Base-by-base conservation (phyloP, 345 rosid genomes). In the Populus euphratica region DNA sequence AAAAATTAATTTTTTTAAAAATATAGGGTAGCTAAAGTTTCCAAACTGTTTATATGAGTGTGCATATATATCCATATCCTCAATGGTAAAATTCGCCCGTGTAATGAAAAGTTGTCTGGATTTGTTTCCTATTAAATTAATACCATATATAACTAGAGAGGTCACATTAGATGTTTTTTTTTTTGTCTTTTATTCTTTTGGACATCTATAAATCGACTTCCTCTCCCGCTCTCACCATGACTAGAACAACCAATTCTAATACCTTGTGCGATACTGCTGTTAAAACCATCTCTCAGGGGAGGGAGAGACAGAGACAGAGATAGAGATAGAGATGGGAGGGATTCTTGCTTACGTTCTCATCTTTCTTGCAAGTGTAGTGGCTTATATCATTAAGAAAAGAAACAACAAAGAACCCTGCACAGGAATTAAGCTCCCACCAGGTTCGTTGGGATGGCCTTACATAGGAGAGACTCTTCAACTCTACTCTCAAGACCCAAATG, bases 391-490 rank as follows among this genome's bases (percentile, higher is more conserved):
- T 23, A 66, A 70, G 31, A 78, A 76, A 72, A 83, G 81, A 61
- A 63, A 27, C n/a, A 77, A 74, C 71, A 80, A 75, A 72, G 70
- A 67, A 50, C 18, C 29, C 17, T 69, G 21, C 16, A 76, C 76
- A 68, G 76, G 80, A 70, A 44, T 69, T 31, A 81, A 84, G 79
- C 92, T 89, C 56, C 94, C 91, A 79, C 92, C 94, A 0, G 94
- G 94, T 52, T 88, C 92, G 78, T 81, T 91, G 94, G 94, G 94
- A 20, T 91, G 90, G 91, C 92, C 92, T 78, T 78, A 83, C 80
- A 83, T 88, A 39, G 94, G 94, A 72, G 90, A 91, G 76, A 91
- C 94, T 39, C 89, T 89, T 21, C 91, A 88, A 73, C 90, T 89
- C 78, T 91, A 91, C 79, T 88, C 92, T 69, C 88, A 83, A 72